Base-by-base conservation (phyloP, 352 stramenopile genomes). In the Elongisporangium anandrum region DNA sequence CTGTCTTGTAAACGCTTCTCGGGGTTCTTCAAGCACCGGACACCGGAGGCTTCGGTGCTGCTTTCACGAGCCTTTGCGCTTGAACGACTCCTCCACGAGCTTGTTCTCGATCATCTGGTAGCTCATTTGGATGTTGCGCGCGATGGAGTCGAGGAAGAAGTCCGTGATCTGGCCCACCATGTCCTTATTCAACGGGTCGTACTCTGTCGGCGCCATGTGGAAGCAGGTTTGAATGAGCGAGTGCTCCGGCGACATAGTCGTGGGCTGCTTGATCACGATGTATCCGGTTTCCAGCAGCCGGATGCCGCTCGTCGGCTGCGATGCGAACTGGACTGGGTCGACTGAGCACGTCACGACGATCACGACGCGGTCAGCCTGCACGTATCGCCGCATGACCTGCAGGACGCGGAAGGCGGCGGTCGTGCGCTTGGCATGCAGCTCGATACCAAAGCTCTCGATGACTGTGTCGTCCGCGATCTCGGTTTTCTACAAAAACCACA, bases 401-500 rank as follows among this genome's bases (percentile, higher is more conserved):
- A 22, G 23, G 12, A 61, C 50, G 48, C 56, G 48, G n/a, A 61
- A 61, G 20, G 49, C 50, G n/a, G 56, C 56, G 21, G 24, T 38
- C 15, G 48, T 50, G 19, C n/a, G 12, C 3, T 52, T 29, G 13
- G 38, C 38, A 4, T 22, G 20, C 12, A 61, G 48, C 56, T 61
- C 52, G 19, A 61, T 61, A 6, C 56, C 56, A 50, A 61, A 61
- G 47, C 52, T 51, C 50, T 61, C 56, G 17, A n/a, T 50, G 20
- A 61, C 50, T 2, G 56, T 52, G 21, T 52, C 48, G 26, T 38
- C 26, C 26, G 26, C 26, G 26, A 38, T 38, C 26, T 38, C 6
- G 26, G 26, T 38, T 38, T 38, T 38, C 26, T 59, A 48, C 17
- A 21, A 55, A 34, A 3, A n/a, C n/a, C n/a, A n/a, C n/a, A n/a